Percentiles rank a stretch among this genome's conserved stretches.
These are phyloP conservation scores for Colletotrichum sp. DNA, from an alignment of 2,329 filamentous ascomycete genomes.

Conservation along the genomic window DNA sequence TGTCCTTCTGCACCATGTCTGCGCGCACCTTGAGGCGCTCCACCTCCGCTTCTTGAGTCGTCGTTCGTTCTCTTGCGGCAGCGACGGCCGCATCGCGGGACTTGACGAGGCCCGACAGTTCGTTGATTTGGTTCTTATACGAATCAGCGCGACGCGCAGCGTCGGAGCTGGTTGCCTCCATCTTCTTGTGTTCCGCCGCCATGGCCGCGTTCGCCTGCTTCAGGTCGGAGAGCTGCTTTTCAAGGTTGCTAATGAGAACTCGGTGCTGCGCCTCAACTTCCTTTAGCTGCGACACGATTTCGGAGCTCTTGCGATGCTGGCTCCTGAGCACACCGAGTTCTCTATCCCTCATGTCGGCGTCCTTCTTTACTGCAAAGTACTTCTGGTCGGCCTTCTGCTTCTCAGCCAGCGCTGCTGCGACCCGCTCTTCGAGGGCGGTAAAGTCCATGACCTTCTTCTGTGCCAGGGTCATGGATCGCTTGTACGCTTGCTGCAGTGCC, in stretches of 20 bases:
- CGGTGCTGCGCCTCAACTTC: constrained; percentile 83
- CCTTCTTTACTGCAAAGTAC: constrained; percentile 94
- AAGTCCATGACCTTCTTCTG: constrained; percentile 87
- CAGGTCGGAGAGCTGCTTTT: constrained; percentile 87
- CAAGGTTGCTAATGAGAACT: constrained; percentile 78
- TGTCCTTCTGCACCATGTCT: constrained; percentile 79
- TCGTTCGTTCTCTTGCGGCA: constrained; percentile 59
- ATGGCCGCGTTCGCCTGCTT: constrained; percentile 79
- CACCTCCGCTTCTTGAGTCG: constrained; percentile 73
- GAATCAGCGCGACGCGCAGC: constrained; percentile 72
- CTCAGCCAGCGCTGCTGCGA: constrained; percentile 77
- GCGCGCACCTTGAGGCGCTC: constrained; percentile 81
- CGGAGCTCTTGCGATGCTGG: constrained; percentile 88
- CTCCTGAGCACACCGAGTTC: constrained; percentile 81
- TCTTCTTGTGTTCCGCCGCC: constrained; percentile 73
- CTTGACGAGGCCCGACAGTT: constrained; percentile 76
- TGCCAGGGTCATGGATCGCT: constrained; percentile 83
- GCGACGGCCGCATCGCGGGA: constrained; percentile 71
- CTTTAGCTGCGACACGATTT: constrained; percentile 93
- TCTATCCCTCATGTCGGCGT: constrained; percentile 82
- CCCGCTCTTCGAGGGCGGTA: constrained; percentile 76
- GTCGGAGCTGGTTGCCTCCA: constrained; percentile 76
- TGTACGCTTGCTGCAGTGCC: constrained; percentile 89
- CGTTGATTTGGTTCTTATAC: constrained; percentile 75
- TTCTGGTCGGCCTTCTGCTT: constrained; percentile 98